Conservation (phyloP, 257 asterid genomes). For the Solanum appendiculatum region DNA sequence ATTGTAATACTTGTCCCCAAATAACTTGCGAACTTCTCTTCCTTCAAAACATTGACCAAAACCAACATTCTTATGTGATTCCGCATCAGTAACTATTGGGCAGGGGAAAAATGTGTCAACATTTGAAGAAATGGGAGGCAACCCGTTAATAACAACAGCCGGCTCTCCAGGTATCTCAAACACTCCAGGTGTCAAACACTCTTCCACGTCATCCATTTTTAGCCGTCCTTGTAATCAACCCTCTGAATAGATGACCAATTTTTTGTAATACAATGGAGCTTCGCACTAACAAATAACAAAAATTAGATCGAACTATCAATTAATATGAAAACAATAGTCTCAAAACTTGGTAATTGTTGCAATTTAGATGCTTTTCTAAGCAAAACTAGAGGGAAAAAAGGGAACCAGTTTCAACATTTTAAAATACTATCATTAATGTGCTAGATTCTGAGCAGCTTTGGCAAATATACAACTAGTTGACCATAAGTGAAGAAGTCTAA, state of each 20-base stretch:
- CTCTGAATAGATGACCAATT: background rate
- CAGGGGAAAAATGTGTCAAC: conserved; percentile 8
- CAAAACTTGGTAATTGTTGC: background rate
- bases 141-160: too few relatives aligned
- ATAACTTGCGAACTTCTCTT: conserved; percentile 38
- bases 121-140: conserved; percentile 34
- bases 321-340: background rate
- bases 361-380: background rate
- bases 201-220: conserved; percentile 34
- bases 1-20: conserved; percentile 18
- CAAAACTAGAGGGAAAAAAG: too few relatives aligned
- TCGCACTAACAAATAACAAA: background rate
- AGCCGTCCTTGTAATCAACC: background rate
- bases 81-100: conserved; percentile 7
- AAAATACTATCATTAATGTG: too few relatives aligned
- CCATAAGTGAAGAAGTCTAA: too few relatives aligned
- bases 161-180: conserved; percentile 57
- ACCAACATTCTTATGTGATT: conserved; percentile 6
- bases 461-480: too few relatives aligned
- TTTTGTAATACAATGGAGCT: background rate
- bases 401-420: too few relatives aligned
- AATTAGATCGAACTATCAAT: background rate
- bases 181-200: conserved; percentile 13
- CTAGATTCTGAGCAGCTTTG: too few relatives aligned
- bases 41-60: conserved; percentile 64